Evolutionary conservation across 2,329 filamentous ascomycete species (phyloP).

Genomic region (Domatiomyces globalis): DNA sequence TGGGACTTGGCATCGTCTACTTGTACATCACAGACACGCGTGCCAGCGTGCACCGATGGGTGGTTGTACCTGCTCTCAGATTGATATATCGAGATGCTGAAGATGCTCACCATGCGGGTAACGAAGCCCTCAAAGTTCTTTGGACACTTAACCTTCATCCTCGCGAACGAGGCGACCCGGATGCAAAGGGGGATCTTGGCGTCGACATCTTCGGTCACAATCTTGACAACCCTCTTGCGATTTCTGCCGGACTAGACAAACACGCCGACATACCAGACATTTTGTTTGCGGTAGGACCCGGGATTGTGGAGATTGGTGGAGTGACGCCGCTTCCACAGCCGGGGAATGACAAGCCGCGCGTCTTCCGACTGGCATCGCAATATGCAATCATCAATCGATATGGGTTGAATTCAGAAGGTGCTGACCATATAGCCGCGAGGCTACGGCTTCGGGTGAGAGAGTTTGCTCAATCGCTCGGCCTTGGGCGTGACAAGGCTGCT

Average conservation of each 20-base stretch:
- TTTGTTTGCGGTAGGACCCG: conserved; percentile 70
- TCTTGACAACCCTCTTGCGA: conserved; percentile 76
- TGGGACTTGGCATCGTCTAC: conserved; percentile 40
- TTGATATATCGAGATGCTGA: conserved; percentile 42
- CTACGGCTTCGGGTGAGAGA: conserved; percentile 63
- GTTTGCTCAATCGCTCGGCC: conserved; percentile 57
- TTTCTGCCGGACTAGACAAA: conserved; percentile 93
- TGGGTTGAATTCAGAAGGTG: conserved; percentile 82
- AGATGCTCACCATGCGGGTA: conserved; percentile 77
- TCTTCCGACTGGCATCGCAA: conserved; percentile 72
- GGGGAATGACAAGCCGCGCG: conserved; percentile 74
- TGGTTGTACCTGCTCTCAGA: conserved; percentile 39
- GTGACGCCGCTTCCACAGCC: conserved; percentile 74
- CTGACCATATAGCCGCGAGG: conserved; percentile 68
- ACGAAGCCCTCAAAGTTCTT: conserved; percentile 54
- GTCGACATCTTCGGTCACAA: conserved; percentile 62
- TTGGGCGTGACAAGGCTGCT: conserved; percentile 47
- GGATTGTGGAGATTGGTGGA: conserved; percentile 82
- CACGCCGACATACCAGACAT: conserved; percentile 75
- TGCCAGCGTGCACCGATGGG: conserved; percentile 53
- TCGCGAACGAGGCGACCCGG: conserved; percentile 57
- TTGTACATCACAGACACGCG: conserved; percentile 63
- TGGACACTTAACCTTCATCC: conserved; percentile 65
- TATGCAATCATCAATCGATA: conserved; percentile 91
- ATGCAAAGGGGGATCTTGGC: conserved; percentile 39